These are phyloP conservation scores for Rhododendron williamsianum DNA, from an alignment of 148 eudicot species.

Conservation along the genomic window DNA sequence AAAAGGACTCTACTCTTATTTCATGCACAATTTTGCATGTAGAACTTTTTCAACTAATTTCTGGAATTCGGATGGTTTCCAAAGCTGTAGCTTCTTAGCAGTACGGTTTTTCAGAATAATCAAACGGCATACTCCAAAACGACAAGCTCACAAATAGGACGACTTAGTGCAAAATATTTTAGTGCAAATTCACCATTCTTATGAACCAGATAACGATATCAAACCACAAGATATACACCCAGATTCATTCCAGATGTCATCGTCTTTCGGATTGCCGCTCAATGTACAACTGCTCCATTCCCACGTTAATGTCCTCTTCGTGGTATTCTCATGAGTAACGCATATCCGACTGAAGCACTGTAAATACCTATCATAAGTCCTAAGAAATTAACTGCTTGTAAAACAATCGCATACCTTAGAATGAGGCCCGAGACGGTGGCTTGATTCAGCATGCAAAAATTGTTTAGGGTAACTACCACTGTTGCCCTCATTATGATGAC, in stretches of 20 bases:
- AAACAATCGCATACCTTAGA: slow-evolving; percentile 2
- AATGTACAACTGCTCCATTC: neutral
- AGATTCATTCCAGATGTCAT: neutral
- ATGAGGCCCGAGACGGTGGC: neutral
- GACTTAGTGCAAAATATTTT: neutral
- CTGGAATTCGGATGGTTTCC: neutral
- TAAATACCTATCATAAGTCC: neutral
- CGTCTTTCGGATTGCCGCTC: neutral
- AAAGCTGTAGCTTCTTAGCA: neutral
- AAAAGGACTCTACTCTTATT: neutral
- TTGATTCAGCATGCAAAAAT: slow-evolving; percentile 3
- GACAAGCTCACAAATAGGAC: neutral
- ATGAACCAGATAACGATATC: neutral
- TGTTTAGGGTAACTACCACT: slow-evolving; percentile 1
- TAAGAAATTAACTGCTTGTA: neutral
- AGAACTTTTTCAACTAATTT: neutral
- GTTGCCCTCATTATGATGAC: neutral
- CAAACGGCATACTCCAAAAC: neutral
- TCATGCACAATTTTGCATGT: neutral
- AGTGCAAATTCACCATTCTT: neutral
- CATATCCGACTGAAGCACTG: neutral
- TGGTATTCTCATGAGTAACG: neutral
- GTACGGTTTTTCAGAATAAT: neutral
- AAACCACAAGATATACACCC: neutral
- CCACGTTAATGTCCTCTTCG: neutral